Evolutionary conservation across 306 rosid species (phyloP).

Genomic region (Glycyrrhiza uralensis): DNA sequence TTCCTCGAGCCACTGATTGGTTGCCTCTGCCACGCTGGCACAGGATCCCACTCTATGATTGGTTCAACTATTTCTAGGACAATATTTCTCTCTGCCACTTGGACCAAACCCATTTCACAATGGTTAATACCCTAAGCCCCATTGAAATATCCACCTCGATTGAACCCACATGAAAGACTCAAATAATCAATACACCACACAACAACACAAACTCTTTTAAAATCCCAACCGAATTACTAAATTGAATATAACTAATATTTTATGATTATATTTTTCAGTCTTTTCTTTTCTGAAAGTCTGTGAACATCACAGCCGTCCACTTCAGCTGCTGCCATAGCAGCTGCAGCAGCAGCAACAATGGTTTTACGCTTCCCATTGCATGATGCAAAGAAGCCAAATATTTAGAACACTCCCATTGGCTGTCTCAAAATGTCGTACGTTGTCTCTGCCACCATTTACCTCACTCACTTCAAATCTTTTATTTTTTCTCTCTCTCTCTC

Average conservation of each 20-base stretch:
- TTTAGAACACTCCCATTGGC: conserved; percentile 67
- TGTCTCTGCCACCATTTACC: conserved; percentile 39
- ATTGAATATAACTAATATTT: background rate
- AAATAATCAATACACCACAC: background rate
- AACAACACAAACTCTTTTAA: background rate
- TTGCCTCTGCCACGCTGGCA: conserved; percentile 57
- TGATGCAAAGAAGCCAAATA: conserved; percentile 54
- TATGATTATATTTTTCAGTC: conserved; percentile 16
- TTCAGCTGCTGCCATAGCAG: conserved; percentile 35
- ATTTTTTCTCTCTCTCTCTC: conserved; percentile 27
- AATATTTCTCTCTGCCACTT: conserved; percentile 18
- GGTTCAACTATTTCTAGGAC: conserved; percentile 50
- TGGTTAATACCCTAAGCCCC: conserved; percentile 36
- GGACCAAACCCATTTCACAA: conserved; percentile 34
- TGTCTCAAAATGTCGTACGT: conserved; percentile 36
- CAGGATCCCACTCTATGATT: conserved; percentile 53
- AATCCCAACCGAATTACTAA: background rate
- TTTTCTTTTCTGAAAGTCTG: conserved; percentile 45
- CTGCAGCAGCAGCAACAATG: conserved; percentile 18
- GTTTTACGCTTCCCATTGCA: conserved; percentile 39
- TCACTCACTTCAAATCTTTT: conserved; percentile 24
- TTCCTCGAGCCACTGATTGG: conserved; percentile 89
- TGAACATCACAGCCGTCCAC: conserved; percentile 64
- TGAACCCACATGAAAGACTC: background rate
- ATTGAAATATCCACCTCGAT: conserved; percentile 47